A percentile compares a stretch with the other conserved stretches of the same genome.
Conservation (phyloP, 352 stramenopile species). For the Discostella stelligera region DNA sequence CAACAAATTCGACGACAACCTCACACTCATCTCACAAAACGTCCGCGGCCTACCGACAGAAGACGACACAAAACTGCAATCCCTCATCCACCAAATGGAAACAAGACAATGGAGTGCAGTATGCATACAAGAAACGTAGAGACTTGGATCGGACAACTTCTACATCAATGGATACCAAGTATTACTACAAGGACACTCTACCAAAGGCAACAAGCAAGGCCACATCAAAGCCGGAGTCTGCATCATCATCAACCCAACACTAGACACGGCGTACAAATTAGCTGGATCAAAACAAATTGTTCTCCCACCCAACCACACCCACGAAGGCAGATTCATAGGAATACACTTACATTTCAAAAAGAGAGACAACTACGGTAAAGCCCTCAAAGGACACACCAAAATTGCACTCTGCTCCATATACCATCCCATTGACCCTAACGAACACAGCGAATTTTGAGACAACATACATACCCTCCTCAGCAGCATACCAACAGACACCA, state of each 20-base stretch:
- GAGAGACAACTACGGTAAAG: slow-evolving; percentile 10
- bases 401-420: slow-evolving; percentile 13
- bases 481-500: background rate
- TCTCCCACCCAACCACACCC: background rate
- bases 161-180: background rate
- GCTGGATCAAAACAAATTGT: background rate
- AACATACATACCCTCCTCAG: background rate
- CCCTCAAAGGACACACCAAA: slow-evolving; percentile 12
- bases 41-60: no score
- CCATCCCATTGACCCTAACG: background rate
- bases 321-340: slow-evolving; percentile 2
- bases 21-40: no score
- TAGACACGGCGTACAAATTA: slow-evolving; percentile 12
- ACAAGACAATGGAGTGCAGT: background rate
- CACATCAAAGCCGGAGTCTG: background rate
- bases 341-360: slow-evolving; percentile 5
- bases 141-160: slow-evolving; percentile 14
- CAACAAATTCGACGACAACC: no score
- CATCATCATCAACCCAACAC: slow-evolving; percentile 4
- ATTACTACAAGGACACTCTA: slow-evolving; percentile 12
- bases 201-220: background rate
- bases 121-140: slow-evolving; percentile 26
- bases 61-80: no score
- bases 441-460: background rate
- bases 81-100: slow-evolving; percentile 17